Base-by-base conservation (phyloP, 2,329 filamentous ascomycete genomes). In the Xylaria sp. region DNA sequence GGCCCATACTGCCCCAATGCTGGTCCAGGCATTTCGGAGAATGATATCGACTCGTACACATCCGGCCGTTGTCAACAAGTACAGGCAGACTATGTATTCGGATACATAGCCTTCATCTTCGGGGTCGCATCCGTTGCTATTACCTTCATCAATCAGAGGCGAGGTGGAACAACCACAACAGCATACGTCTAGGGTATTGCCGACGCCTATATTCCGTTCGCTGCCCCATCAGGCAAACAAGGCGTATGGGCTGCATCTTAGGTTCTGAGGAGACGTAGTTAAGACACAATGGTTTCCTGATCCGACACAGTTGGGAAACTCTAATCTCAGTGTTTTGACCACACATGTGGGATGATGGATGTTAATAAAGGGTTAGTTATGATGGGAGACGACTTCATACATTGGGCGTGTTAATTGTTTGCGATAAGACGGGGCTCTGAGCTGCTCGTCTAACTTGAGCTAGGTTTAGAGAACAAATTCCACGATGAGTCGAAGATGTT, bases 71-170 rank as follows among this genome's bases (percentile, higher is more conserved):
- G 72, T 47, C 71, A 74, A 55, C 57, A 68, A 37, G 70, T 68
- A 1, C 71, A 73, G 48, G 71, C 71, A 11, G 72, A 73, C 48
- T 73, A 70, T 33, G 71, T 74, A 6, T 73, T 73, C 47, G 65
- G 72, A 43, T 74, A 72, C 21, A 23, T 73, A 11, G 71, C 57
- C 19, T 72, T 71, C 54, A 33, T 70, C 35, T 70, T 70, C 19
- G 68, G 68, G n/a, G 37, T 70, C 3, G 68, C 62, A 6, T 49
- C 68, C 10, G 52, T 72, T 8, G 52, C 57, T 31, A 11, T 72
- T 23, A 68, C 54, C 10, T 69, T 69, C 27, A 33, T 71, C 13
- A 47, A 52, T 19, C 58, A 67, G 27, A 65, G 58, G 40, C 63
- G 66, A 15, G 66, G 66, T 4, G 65, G 67, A 15, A 47, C 40